Conservation (phyloP, 1,284 basidiomycete genomes). For the Volvariella surrecta region DNA sequence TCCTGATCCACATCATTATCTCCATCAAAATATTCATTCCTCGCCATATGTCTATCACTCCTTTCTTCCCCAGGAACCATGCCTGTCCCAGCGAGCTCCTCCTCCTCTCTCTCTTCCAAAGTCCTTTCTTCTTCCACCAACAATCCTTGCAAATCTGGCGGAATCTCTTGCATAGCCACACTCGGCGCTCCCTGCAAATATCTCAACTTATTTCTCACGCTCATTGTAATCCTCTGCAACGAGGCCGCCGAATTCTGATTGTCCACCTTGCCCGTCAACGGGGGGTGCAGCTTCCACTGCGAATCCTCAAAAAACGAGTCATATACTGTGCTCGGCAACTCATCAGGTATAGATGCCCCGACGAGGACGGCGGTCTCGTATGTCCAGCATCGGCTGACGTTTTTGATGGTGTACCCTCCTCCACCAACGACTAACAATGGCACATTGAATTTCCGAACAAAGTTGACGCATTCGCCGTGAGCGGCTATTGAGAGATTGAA, state of each 20-base stretch:
- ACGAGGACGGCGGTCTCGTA: conserved; percentile 97
- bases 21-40: conserved; percentile 69
- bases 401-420: conserved; percentile 93
- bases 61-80: conserved; percentile 46
- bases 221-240: conserved; percentile 81
- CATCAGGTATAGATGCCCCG: conserved; percentile 76
- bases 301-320: conserved; percentile 90
- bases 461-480: conserved; percentile 96
- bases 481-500: conserved; percentile 99
- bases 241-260: conserved; percentile 84
- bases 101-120: conserved; percentile 67
- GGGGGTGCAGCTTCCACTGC: conserved; percentile 89
- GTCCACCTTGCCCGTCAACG: conserved; percentile 84
- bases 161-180: conserved; percentile 94
- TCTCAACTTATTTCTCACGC: conserved; percentile 84
- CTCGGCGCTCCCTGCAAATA: conserved; percentile 95
- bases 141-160: conserved; percentile 81
- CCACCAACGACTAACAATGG: conserved; percentile 91
- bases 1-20: conserved; percentile 60
- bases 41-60: conserved; percentile 37
- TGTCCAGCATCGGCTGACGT: conserved; percentile 97
- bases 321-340: conserved; percentile 85
- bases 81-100: conserved; percentile 35
- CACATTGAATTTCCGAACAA: conserved; percentile 87
- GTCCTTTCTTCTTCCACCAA: conserved; percentile 71